Conservation (phyloP, 805 yeast genomes). For the Komagataella populi region DNA sequence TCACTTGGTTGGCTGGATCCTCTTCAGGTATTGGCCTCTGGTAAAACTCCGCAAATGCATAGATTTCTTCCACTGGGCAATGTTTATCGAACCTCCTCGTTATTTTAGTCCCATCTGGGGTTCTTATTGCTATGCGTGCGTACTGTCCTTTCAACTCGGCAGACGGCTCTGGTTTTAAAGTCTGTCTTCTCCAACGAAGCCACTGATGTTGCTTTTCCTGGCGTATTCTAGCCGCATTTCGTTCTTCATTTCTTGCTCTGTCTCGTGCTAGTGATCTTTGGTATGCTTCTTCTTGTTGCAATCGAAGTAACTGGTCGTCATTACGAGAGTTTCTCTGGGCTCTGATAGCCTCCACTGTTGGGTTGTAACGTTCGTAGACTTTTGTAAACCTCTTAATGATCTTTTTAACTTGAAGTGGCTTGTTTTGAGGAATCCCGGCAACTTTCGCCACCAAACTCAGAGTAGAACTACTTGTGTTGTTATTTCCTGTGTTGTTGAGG, state of each 20-base stretch:
- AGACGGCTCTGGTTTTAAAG: slow-evolving; percentile 8
- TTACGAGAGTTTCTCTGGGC: slow-evolving; percentile 41
- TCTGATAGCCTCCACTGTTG: slow-evolving; percentile 45
- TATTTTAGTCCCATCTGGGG: slow-evolving; percentile 48
- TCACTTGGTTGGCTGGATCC: slow-evolving; percentile 9
- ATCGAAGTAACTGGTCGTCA: slow-evolving; percentile 24
- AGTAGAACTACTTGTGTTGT: slow-evolving; percentile 34
- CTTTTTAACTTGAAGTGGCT: slow-evolving; percentile 12
- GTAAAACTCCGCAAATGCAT: slow-evolving; percentile 53
- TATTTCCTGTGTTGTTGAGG: slow-evolving; percentile 39
- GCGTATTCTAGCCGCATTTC: slow-evolving; percentile 9
- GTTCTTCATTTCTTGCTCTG: slow-evolving; percentile 33
- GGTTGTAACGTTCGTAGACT: slow-evolving; percentile 37
- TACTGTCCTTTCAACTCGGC: slow-evolving; percentile 10
- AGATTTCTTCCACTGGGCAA: slow-evolving; percentile 45
- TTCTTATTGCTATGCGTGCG: slow-evolving; percentile 60
- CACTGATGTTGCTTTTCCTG: slow-evolving; percentile 20
- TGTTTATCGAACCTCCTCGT: slow-evolving; percentile 32
- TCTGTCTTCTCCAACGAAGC: slow-evolving; percentile 32
- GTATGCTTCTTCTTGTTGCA: slow-evolving; percentile 70
- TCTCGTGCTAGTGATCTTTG: slow-evolving; percentile 60
- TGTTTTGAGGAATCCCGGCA: slow-evolving; percentile 40
- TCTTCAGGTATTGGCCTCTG: slow-evolving; percentile 14
- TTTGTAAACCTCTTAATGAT: slow-evolving; percentile 23
- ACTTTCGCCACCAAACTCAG: slow-evolving; percentile 47